Percentiles rank a stretch among this genome's conserved stretches.
These are phyloP conservation scores for Citrus hindsii DNA, from an alignment of 345 rosid species.

Conservation along the genomic window DNA sequence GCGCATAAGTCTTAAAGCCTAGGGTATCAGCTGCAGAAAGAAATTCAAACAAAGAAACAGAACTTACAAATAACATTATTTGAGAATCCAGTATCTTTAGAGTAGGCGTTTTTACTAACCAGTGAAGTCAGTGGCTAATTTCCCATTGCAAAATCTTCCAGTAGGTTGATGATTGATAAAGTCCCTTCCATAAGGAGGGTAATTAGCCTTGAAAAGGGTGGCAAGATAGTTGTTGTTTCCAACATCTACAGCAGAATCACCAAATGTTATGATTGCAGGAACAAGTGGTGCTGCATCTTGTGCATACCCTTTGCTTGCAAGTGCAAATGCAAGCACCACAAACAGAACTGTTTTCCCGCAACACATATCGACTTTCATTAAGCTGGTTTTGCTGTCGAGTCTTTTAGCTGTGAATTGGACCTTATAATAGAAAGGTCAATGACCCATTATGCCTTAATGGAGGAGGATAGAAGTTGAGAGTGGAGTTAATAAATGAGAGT, in stretches of 20 bases:
- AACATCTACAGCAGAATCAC: constrained; percentile 89
- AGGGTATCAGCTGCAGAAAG: constrained; percentile 68
- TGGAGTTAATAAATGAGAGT: constrained; percentile 31
- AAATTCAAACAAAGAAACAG: not conserved
- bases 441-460: constrained; percentile 2
- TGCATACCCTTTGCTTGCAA: constrained; percentile 15
- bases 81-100: not conserved
- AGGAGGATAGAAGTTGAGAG: constrained; percentile 39
- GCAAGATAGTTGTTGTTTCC: constrained; percentile 89
- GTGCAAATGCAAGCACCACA: constrained; percentile 20
- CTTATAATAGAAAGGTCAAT: constrained; percentile 19
- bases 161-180: constrained; percentile 63
- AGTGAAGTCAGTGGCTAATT: constrained; percentile 82
- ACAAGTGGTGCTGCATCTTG: constrained; percentile 50
- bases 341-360: not conserved
- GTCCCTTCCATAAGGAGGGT: constrained; percentile 95
- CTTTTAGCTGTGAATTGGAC: not conserved
- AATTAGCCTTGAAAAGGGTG: constrained; percentile 72
- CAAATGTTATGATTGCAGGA: constrained; percentile 75
- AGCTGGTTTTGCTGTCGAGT: not conserved
- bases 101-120: constrained; percentile 30
- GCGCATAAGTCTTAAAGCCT: constrained; percentile 71
- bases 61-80: not conserved
- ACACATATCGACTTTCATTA: not conserved
- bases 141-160: constrained; percentile 94